These are phyloP conservation scores for Zasmidium angulare DNA, from an alignment of 2,329 filamentous ascomycete genomes.

Conservation along the genomic window DNA sequence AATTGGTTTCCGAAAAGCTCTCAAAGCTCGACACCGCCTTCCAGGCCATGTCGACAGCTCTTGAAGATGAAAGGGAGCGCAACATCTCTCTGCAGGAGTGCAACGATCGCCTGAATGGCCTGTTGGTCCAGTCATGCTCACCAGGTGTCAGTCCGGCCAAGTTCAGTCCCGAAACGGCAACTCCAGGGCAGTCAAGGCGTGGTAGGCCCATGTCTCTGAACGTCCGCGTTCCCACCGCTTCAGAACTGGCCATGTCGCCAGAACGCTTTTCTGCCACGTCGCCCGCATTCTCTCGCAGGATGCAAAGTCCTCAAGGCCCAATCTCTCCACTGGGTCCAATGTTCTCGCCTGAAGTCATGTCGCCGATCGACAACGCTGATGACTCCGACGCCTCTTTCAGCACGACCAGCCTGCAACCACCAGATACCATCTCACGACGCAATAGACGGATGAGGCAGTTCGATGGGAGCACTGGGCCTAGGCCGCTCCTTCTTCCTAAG, in stretches of 20 bases:
- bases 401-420: slow-evolving; percentile 1
- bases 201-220: slow-evolving; percentile 37
- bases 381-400: slow-evolving; percentile 14
- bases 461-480: slow-evolving; percentile 30
- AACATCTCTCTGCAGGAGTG: slow-evolving; percentile 40
- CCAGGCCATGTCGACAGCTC: slow-evolving; percentile 32
- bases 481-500: slow-evolving; percentile 36
- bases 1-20: slow-evolving; percentile 16
- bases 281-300: slow-evolving; percentile 5
- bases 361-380: slow-evolving; percentile 13
- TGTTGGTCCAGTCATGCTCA: slow-evolving; percentile 35
- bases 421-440: background rate
- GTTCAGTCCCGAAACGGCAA: slow-evolving; percentile 33
- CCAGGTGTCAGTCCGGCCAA: slow-evolving; percentile 36
- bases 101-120: slow-evolving; percentile 39
- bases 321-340: slow-evolving; percentile 15
- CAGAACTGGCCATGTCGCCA: slow-evolving; percentile 28
- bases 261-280: slow-evolving; percentile 23
- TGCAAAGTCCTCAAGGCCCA: slow-evolving; percentile 6
- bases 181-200: slow-evolving; percentile 27
- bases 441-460: background rate
- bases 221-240: slow-evolving; percentile 34
- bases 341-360: slow-evolving; percentile 20
- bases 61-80: slow-evolving; percentile 33
- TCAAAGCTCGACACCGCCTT: slow-evolving; percentile 35